phyloP scores from a whole-genome alignment of 176 grass and related monocot genomes.

The Elaeis guineensis region DNA sequence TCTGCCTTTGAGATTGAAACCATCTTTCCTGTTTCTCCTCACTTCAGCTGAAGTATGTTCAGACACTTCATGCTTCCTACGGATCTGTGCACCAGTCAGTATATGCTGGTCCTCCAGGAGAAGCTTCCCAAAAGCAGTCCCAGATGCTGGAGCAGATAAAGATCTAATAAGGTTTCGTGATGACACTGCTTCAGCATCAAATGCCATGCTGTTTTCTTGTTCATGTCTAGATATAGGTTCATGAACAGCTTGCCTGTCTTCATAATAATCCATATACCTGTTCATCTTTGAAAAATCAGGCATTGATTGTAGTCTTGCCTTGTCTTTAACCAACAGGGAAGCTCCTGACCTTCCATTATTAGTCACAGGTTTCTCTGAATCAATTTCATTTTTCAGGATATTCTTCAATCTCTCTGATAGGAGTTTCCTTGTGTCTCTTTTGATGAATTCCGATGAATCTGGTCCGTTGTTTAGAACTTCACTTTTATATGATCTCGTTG shows the following conservation, averaged over 20 bases:
- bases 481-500: slow-evolving; percentile 27
- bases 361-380: slow-evolving; percentile 8
- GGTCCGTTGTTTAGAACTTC: slow-evolving; percentile 15
- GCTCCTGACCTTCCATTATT: slow-evolving; percentile 6
- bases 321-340: slow-evolving; percentile 14
- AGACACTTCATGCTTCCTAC: slow-evolving; percentile 13
- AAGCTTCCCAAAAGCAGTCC: slow-evolving; percentile 23
- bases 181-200: slow-evolving; percentile 12
- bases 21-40: slow-evolving; percentile 22
- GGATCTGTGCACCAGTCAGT: slow-evolving; percentile 14
- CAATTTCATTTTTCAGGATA: slow-evolving; percentile 26
- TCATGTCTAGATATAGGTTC: slow-evolving; percentile 11
- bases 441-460: slow-evolving; percentile 26
- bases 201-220: not conserved
- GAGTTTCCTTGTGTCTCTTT: slow-evolving; percentile 25
- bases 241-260: slow-evolving; percentile 14
- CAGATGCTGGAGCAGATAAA: slow-evolving; percentile 52
- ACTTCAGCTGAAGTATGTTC: slow-evolving; percentile 15
- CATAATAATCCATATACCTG: slow-evolving; percentile 7
- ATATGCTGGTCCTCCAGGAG: slow-evolving; percentile 28
- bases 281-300: slow-evolving; percentile 27
- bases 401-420: slow-evolving; percentile 27
- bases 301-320: slow-evolving; percentile 33
- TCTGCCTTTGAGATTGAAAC: slow-evolving; percentile 38
- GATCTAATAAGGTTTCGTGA: slow-evolving; percentile 41